Base-by-base conservation (phyloP, 2,329 filamentous ascomycete genomes). In the Chrysoporthe cubensis region DNA sequence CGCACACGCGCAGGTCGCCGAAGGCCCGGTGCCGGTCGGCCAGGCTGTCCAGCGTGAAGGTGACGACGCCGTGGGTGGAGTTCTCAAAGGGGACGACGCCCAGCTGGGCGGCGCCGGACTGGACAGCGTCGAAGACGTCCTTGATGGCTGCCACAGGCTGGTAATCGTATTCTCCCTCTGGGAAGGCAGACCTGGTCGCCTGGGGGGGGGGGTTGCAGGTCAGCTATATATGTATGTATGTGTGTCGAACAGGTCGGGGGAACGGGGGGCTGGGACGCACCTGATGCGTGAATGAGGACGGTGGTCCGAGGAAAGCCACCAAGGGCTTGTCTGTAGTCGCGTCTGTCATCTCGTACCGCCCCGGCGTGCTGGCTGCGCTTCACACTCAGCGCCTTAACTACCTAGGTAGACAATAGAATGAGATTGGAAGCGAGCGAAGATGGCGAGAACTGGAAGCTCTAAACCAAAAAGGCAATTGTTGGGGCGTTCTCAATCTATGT, bases 31-130 rank as follows among this genome's bases (percentile, higher is more conserved):
- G 81, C 37, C 91, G 84, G 80, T 97, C 93, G 72, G 93, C 93
- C 69, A 99, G 88, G 71, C 95, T 88, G 79, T 97, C 94, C 34
- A 98, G 86, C 0, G 94, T 97, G 78, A 93, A 92, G 66, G 96
- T 89, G 62, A 99, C 96, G 65, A 91, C 90, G 75, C 96, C 96
- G 79, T 98, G 97, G 76, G 93, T 95, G 52, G 92, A 96, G 82
- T 99, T 99, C 77, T 98, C 95, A 79, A 97, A 94, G 7, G 96
- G 96, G 1, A 97, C 91, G 43, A 98, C 91, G 72, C 94, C 96
- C 66, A 90, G 90, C 64, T 85, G 80, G 0, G 87, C 88, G 57
- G 81, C 76, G 67, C 87, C 85, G 48, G 84, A 83, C 75, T 96
- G 93, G 6, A 97, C 91, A 18, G 89, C 85, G 62, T 89, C 84